Evolutionary conservation across 495 filamentous ascomycete genomes (phyloP).

Genomic region (Xylaria longipes): DNA sequence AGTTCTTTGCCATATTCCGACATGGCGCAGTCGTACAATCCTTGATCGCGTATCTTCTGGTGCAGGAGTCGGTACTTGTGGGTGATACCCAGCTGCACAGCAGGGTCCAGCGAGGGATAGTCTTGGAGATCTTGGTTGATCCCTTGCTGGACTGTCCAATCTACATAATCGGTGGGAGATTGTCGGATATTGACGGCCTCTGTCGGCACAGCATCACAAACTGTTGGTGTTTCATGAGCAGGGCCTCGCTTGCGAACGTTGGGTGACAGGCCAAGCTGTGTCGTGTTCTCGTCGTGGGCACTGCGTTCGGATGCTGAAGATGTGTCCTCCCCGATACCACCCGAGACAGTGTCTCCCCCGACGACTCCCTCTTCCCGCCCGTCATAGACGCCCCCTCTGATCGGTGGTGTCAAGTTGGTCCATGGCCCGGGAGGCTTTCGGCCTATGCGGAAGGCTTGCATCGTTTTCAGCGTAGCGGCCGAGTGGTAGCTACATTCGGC

Average conservation of each 20-base stretch:
- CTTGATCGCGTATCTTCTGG: slow-evolving; percentile 46
- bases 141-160: slow-evolving; percentile 44
- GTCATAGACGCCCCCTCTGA: slow-evolving; percentile 81
- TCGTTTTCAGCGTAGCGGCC: slow-evolving; percentile 66
- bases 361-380: slow-evolving; percentile 35
- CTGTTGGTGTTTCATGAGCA: background rate
- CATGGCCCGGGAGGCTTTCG: slow-evolving; percentile 70
- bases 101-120: slow-evolving; percentile 52
- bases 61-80: slow-evolving; percentile 51
- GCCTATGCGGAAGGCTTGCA: slow-evolving; percentile 80
- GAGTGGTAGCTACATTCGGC: slow-evolving; percentile 69
- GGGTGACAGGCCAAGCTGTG: background rate
- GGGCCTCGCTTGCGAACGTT: slow-evolving; percentile 7
- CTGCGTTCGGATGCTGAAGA: background rate
- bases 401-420: slow-evolving; percentile 80
- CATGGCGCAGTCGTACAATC: slow-evolving; percentile 53
- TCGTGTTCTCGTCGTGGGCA: background rate
- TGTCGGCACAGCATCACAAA: background rate
- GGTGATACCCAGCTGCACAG: slow-evolving; percentile 50
- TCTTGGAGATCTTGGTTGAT: slow-evolving; percentile 41
- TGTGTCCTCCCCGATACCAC: background rate
- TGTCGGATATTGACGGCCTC: slow-evolving; percentile 8
- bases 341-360: background rate
- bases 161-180: slow-evolving; percentile 42
- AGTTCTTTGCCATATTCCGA: slow-evolving; percentile 54